phyloP scores from a whole-genome alignment of 2,329 filamentous ascomycete genomes.

The Claviceps sp. region DNA sequence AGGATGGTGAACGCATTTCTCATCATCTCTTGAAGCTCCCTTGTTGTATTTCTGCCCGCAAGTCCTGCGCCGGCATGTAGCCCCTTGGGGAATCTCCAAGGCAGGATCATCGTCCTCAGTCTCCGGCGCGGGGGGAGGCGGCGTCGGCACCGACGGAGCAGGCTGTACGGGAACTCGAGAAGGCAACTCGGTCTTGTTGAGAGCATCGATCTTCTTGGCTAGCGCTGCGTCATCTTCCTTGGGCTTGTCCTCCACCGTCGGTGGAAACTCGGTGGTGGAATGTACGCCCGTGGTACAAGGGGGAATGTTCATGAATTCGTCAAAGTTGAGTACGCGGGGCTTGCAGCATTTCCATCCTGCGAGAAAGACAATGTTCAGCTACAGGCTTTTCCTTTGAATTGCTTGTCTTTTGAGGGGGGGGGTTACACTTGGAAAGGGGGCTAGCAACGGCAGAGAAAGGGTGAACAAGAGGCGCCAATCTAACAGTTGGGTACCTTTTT shows the following conservation, averaged over 20 bases:
- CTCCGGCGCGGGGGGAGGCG: conserved; percentile 53
- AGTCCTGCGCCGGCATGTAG: conserved; percentile 62
- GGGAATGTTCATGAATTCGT: conserved; percentile 87
- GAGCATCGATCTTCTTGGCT: conserved; percentile 38
- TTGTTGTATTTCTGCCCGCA: conserved; percentile 57
- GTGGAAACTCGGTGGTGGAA: conserved; percentile 66
- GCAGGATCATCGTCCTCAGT: conserved; percentile 78
- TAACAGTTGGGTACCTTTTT: conserved; percentile 59
- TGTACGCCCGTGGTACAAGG: conserved; percentile 91
- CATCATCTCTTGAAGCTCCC: conserved; percentile 46
- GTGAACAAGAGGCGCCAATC: background rate
- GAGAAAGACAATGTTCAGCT: background rate
- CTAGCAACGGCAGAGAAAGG: no score
- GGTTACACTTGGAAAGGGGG: no score
- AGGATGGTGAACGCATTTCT: conserved; percentile 79
- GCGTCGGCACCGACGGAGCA: conserved; percentile 33
- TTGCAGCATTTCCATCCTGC: conserved; percentile 99
- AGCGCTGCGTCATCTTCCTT: conserved; percentile 28
- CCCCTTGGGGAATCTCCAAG: conserved; percentile 58
- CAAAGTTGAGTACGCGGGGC: conserved; percentile 87
- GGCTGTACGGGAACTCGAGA: conserved; percentile 24
- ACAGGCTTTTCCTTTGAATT: background rate
- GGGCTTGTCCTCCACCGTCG: conserved; percentile 45
- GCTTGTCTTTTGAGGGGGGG: background rate
- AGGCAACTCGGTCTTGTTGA: conserved; percentile 25